Evolutionary conservation across 1,284 basidiomycete genomes (phyloP), one percentile per base, ranked within the genome.

Genomic region (Afroboletus lepidellus): DNA sequence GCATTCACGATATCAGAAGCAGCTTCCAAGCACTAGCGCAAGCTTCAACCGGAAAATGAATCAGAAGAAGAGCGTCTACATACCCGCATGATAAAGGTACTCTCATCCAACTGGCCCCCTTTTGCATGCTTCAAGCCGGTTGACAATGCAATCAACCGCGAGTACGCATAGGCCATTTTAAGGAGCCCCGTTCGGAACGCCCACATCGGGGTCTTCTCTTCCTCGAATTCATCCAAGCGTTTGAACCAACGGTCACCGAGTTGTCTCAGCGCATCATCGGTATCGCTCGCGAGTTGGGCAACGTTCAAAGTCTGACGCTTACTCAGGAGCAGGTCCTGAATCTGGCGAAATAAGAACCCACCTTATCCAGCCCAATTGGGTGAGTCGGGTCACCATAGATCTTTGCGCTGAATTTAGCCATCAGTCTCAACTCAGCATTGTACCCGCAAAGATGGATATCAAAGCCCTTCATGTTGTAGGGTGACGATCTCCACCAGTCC

Each of bases 401-500:
- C 62, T 77, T 79, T 6, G 71, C 70, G 48, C 78, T 67, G 60
- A 89, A 91, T n/a, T 68, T 67, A 3, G 77, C 75, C 65, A 89
- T 78, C 20, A 87, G 67, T 60, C 80, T 78, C 57, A 91, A 67
- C 60, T 89, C 86, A 7, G 79, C 77, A 52, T 87, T 90, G 64
- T 91, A 92, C 11, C 79, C 83, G 60, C 79, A 85, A 24, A 84
- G 70, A 54, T 92, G 89, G 48, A 92, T 83, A 63, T 92, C 89
- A 58, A 90, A 89, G 58, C 85, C 76, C 38, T 73, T 70, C 67
- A 88, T 72, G 60, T 88, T 90, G 68, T 80, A 83, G 7, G 73
- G 74, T 1, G 85, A 88, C 51, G 75, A 79, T 50, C 73, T 71
- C 82, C 87, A 91, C 90, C 90, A 94, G 49, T 80, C 73, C 41